Evolutionary conservation across 106 monocot species (phyloP).

Genomic region (Chionographis japonica): DNA sequence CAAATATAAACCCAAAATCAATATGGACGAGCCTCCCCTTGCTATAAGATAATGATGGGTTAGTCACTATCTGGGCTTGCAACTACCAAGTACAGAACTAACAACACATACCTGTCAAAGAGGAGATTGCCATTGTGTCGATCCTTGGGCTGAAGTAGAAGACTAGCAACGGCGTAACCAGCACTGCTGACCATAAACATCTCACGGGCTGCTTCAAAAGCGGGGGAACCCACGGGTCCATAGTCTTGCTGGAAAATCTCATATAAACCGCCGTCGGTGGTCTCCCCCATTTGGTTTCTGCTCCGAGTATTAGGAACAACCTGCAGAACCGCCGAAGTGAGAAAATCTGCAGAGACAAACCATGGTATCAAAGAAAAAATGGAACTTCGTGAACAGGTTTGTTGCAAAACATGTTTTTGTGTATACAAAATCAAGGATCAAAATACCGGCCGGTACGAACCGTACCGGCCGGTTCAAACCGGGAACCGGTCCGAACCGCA

Average conservation of each 20-base stretch:
- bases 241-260: conserved; percentile 99
- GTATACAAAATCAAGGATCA: too few species aligned
- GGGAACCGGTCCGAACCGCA: too few species aligned
- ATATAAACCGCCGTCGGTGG: conserved; percentile 90
- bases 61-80: not conserved
- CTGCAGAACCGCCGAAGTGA: conserved; percentile 28
- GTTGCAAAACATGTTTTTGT: too few species aligned
- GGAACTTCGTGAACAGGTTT: too few species aligned
- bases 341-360: not conserved
- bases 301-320: conserved; percentile 94
- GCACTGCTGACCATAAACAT: conserved; percentile 98
- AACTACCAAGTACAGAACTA: not conserved
- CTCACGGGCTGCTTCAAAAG: conserved; percentile 92
- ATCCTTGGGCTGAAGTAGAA: conserved; percentile 96
- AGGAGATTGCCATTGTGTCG: conserved; percentile 98
- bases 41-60: conserved; percentile 32
- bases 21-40: conserved; percentile 96
- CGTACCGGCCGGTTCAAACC: too few species aligned
- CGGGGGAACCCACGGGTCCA: conserved; percentile 87
- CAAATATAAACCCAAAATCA: conserved; percentile 98
- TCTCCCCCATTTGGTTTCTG: conserved; percentile 99
- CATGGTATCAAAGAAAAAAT: too few species aligned
- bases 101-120: conserved; percentile 69
- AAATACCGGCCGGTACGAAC: too few species aligned
- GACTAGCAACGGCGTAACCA: conserved; percentile 98